Percentiles rank a stretch among this genome's conserved stretches.
Evolutionary conservation across 345 rosid genomes (phyloP).

Genomic region (Reutealis trisperma): DNA sequence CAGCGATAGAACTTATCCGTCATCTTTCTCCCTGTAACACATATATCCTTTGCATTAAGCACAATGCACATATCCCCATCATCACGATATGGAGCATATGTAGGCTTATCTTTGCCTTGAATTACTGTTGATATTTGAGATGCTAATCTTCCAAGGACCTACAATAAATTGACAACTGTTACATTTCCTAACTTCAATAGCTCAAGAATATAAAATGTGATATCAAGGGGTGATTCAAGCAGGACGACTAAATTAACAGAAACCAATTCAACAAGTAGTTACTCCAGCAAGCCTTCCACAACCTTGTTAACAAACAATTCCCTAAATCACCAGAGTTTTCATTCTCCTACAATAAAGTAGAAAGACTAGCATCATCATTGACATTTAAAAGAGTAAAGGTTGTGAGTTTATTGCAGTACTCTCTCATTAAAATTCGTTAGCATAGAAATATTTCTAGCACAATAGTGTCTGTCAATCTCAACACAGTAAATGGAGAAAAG

Average conservation of each 20-base stretch:
- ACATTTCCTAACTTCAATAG: not conserved
- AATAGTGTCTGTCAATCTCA: not conserved
- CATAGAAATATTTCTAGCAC: not conserved
- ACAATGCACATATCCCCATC: constrained; percentile 98
- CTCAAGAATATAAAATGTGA: not conserved
- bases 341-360: not conserved
- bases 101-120: constrained; percentile 98
- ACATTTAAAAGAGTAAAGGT: not conserved
- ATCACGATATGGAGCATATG: constrained; percentile 81
- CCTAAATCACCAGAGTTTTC: not conserved
- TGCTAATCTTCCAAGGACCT: constrained; percentile 98
- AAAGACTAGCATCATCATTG: not conserved
- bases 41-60: constrained; percentile 88
- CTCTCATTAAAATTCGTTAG: not conserved
- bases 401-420: not conserved
- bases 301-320: not conserved
- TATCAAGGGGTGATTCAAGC: not conserved
- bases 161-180: not conserved
- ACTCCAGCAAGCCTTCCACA: not conserved
- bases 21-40: constrained; percentile 88
- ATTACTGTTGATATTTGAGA: constrained; percentile 87
- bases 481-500: not conserved
- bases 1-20: constrained; percentile 85
- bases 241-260: not conserved
- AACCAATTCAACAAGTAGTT: not conserved